Conservation (phyloP, 1,139 yeast genomes). For the Meyerozyma athensensis region DNA sequence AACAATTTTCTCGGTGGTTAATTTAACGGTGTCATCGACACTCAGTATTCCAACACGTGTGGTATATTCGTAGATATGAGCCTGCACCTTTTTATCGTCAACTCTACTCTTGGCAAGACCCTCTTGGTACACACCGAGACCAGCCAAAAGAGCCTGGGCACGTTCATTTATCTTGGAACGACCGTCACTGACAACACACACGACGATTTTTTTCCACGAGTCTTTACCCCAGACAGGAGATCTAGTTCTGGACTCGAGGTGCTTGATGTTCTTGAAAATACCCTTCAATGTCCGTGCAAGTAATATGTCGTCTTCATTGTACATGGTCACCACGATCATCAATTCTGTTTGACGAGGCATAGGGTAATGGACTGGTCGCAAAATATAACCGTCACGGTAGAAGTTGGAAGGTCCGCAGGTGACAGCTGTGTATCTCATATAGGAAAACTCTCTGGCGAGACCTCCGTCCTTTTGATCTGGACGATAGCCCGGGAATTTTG, state of each 20-base stretch:
- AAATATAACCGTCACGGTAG: conserved; percentile 40
- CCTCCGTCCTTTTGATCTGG: conserved; percentile 35
- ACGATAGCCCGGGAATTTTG: conserved; percentile 41
- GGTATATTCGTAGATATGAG: conserved; percentile 45
- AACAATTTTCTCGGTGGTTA: conserved; percentile 45
- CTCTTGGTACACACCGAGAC: conserved; percentile 46
- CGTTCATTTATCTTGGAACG: conserved; percentile 45
- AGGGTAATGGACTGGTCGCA: conserved; percentile 45
- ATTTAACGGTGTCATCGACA: conserved; percentile 43
- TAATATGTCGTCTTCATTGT: conserved; percentile 44
- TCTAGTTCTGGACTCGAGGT: conserved; percentile 40
- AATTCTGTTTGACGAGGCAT: conserved; percentile 42
- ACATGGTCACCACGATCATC: conserved; percentile 47
- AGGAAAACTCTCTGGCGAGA: conserved; percentile 41
- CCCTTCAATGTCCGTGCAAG: conserved; percentile 46
- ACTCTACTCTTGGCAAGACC: conserved; percentile 46
- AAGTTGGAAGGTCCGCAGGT: conserved; percentile 49
- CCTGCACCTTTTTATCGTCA: conserved; percentile 43
- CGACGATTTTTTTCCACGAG: conserved; percentile 47
- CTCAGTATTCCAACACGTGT: conserved; percentile 45
- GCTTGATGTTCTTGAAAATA: conserved; percentile 44
- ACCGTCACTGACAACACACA: conserved; percentile 46
- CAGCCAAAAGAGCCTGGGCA: conserved; percentile 45
- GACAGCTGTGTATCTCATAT: conserved; percentile 48
- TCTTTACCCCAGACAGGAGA: conserved; percentile 45